phyloP scores from a whole-genome alignment of 139 green algal genomes.

The Tetradesmus lagerheimii region DNA sequence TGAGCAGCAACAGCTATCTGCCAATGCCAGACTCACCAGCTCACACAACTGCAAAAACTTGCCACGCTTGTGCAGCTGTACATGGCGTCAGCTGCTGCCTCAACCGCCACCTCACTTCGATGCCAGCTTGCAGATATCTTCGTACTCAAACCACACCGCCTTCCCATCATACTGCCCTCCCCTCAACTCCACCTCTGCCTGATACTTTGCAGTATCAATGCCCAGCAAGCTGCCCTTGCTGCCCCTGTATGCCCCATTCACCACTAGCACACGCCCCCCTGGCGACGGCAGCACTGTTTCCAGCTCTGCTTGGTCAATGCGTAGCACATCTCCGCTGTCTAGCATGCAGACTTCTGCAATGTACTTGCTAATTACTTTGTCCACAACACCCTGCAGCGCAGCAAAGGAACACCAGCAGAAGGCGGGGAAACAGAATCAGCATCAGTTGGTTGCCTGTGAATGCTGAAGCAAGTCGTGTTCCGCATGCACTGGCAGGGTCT shows the following conservation, averaged over 20 bases:
- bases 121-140: constrained; percentile 89
- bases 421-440: no score
- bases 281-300: constrained; percentile 90
- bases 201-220: constrained; percentile 77
- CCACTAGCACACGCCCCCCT: constrained; percentile 76
- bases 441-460: no score
- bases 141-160: constrained; percentile 88
- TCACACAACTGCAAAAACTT: no score
- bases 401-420: not conserved
- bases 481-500: constrained; percentile 58
- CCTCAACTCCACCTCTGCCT: constrained; percentile 68
- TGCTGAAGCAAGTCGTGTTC: no score
- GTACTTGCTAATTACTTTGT: constrained; percentile 79
- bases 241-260: constrained; percentile 84
- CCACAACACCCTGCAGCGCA: constrained; percentile 75
- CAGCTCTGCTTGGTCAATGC: constrained; percentile 94
- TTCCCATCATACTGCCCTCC: constrained; percentile 62
- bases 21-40: no score
- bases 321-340: constrained; percentile 75
- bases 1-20: no score
- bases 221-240: constrained; percentile 60
- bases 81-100: no score
- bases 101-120: not conserved
- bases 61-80: no score
- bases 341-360: constrained; percentile 88